Evolutionary conservation across 306 rosid species (phyloP).

Genomic region (Albizia julibrissin): DNA sequence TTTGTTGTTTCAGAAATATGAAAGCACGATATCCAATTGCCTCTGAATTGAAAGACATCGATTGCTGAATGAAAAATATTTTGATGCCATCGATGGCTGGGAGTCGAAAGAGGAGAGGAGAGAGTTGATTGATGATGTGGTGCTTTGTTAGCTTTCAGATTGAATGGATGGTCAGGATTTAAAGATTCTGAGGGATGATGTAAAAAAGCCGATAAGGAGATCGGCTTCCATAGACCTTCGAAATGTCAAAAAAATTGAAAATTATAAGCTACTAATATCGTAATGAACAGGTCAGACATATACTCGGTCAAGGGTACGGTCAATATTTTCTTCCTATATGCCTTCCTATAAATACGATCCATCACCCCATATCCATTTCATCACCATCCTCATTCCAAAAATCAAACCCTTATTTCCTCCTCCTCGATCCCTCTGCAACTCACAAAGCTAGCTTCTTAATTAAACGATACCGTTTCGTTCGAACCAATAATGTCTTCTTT

Average conservation of each 20-base stretch:
- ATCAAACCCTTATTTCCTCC: not conserved
- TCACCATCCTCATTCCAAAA: not conserved
- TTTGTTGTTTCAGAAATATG: no score
- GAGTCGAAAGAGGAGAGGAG: no score
- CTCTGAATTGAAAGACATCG: no score
- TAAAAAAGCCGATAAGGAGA: no score
- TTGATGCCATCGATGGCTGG: no score
- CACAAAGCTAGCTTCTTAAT: not conserved
- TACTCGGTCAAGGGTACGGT: not conserved
- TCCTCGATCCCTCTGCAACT: not conserved
- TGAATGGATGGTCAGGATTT: no score
- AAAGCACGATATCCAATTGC: no score
- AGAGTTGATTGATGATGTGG: no score
- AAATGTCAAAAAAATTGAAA: not conserved
- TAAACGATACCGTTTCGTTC: not conserved
- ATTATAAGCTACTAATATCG: not conserved
- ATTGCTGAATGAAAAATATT: no score
- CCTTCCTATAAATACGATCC: not conserved
- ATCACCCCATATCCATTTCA: not conserved
- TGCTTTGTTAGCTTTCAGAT: no score
- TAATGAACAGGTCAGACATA: not conserved
- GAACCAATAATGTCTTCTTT: constrained; percentile 4
- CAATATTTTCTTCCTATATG: not conserved
- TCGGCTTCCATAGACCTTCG: not conserved
- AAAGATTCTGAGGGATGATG: no score